phyloP scores from a whole-genome alignment of 2,329 filamentous ascomycete genomes.

The Alternaria arbusti region DNA sequence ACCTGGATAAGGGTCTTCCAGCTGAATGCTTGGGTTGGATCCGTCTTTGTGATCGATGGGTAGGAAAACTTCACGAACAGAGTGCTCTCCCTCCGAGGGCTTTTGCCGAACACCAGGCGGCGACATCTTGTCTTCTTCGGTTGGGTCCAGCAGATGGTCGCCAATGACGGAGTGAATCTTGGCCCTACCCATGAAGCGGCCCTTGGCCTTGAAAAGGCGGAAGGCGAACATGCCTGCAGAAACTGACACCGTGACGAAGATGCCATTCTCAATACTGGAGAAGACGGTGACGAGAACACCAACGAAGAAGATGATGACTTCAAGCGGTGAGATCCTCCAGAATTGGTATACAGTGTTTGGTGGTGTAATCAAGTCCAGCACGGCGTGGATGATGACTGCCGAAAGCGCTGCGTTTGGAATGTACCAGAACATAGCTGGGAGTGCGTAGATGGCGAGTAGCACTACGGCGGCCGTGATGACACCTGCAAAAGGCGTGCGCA shows the following conservation, averaged over 20 bases:
- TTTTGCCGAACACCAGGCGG: constrained; percentile 18
- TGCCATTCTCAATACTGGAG: constrained; percentile 84
- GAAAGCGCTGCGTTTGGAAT: constrained; percentile 83
- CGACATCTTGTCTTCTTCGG: constrained; percentile 31
- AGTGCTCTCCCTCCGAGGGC: constrained; percentile 45
- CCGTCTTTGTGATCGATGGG: constrained; percentile 87
- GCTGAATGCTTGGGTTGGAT: constrained; percentile 80
- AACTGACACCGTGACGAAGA: constrained; percentile 82
- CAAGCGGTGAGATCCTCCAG: constrained; percentile 89
- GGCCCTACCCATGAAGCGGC: constrained; percentile 83
- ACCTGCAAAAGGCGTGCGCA: constrained; percentile 88
- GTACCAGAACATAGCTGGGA: constrained; percentile 91
- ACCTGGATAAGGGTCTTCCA: constrained; percentile 84
- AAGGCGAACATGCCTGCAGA: constrained; percentile 82
- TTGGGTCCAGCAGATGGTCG: constrained; percentile 68
- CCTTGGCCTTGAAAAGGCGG: constrained; percentile 81
- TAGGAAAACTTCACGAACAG: constrained; percentile 79
- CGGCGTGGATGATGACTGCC: constrained; percentile 94
- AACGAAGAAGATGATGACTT: constrained; percentile 90
- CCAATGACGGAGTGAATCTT: constrained; percentile 86
- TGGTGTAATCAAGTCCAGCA: constrained; percentile 89
- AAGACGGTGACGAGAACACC: constrained; percentile 93
- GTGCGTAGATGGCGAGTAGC: constrained; percentile 85
- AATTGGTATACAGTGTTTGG: constrained; percentile 94
- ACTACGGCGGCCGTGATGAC: constrained; percentile 87